These are phyloP conservation scores for Acidomyces sp. DNA, from an alignment of 495 filamentous ascomycete species.

Conservation along the genomic window DNA sequence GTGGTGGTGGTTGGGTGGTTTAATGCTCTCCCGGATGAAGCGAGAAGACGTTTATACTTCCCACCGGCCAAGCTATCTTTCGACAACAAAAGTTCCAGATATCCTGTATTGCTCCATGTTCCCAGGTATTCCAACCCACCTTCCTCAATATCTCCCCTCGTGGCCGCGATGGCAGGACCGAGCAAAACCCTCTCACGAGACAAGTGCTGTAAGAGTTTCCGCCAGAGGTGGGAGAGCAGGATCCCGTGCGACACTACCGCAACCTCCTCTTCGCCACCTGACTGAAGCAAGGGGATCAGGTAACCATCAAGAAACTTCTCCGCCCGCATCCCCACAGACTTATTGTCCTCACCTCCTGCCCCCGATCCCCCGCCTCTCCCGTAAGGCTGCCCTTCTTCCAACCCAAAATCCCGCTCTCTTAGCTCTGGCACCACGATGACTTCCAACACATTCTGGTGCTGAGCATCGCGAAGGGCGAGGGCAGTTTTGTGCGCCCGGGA, in stretches of 20 bases:
- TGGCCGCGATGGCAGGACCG: constrained; percentile 20
- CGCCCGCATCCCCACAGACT: constrained; percentile 49
- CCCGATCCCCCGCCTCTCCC: constrained; percentile 19
- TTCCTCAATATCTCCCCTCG: constrained; percentile 12
- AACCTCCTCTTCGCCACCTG: constrained; percentile 28
- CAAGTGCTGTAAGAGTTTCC: constrained; percentile 43
- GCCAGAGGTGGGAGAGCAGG: constrained; percentile 56
- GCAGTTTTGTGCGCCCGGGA: constrained; percentile 62
- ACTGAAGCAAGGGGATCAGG: constrained; percentile 42
- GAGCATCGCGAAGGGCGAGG: constrained; percentile 44
- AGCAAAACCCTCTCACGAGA: constrained; percentile 30
- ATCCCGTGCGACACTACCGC: constrained; percentile 72
- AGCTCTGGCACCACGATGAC: constrained; percentile 42
- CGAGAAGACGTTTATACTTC: background rate
- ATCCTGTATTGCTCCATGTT: constrained; percentile 56
- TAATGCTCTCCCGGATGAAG: background rate
- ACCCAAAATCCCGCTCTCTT: constrained; percentile 61
- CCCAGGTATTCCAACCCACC: constrained; percentile 38
- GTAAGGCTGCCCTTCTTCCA: constrained; percentile 46
- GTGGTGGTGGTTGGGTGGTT: constrained; percentile 1
- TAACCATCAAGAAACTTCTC: constrained; percentile 49
- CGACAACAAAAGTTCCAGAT: constrained; percentile 38
- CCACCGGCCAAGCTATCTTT: background rate
- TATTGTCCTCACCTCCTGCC: constrained; percentile 40
- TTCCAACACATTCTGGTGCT: constrained; percentile 21